Evolutionary conservation across 148 eudicot genomes (phyloP).

Genomic region (Spergularia marina): DNA sequence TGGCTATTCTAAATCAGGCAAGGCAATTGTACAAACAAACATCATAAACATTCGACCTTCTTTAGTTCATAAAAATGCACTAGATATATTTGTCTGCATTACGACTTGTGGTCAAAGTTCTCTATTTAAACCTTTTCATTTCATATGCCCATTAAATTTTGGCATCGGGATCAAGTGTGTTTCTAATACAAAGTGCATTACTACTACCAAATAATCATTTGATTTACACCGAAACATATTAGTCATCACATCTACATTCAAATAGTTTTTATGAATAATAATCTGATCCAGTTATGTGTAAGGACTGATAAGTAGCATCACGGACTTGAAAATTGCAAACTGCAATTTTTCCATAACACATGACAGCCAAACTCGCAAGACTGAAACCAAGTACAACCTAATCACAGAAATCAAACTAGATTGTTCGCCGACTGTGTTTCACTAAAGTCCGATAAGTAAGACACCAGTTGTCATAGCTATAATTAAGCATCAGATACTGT

Average conservation of each 20-base stretch:
- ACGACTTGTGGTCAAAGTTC: not conserved
- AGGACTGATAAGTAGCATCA: not conserved
- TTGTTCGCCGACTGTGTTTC: not conserved
- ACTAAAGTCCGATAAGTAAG: not conserved
- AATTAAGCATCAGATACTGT: constrained; percentile 14
- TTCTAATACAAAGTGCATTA: not conserved
- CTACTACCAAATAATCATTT: not conserved
- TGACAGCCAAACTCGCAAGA: no score
- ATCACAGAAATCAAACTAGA: not conserved
- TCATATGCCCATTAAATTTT: not conserved
- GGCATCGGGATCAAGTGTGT: not conserved
- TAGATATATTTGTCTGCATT: not conserved
- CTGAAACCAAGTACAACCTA: not conserved
- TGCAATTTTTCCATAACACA: no score
- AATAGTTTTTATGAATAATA: not conserved
- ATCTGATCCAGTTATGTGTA: not conserved
- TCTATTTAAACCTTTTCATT: not conserved
- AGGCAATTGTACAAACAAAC: not conserved
- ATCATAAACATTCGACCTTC: not conserved
- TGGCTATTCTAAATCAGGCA: not conserved
- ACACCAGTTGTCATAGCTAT: constrained; percentile 9
- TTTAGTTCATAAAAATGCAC: not conserved
- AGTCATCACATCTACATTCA: not conserved
- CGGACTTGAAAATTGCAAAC: no score
- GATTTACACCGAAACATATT: not conserved